Conservation (phyloP, 2,329 filamentous ascomycete genomes). For the Pseudophaeomoniella oleicola region DNA sequence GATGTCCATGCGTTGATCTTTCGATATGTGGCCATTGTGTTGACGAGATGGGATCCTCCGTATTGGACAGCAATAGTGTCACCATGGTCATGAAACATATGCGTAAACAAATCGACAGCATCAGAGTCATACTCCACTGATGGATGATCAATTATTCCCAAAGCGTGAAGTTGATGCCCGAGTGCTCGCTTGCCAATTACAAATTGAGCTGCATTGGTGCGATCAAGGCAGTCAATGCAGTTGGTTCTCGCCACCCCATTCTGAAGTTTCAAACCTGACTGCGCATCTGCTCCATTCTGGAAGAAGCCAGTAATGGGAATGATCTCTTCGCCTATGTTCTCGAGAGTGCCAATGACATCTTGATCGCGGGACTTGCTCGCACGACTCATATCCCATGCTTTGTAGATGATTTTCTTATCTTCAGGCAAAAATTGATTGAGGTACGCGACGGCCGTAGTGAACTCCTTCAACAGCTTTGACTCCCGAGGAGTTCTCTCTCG, state of each 20-base stretch:
- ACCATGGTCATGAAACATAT: slow-evolving; percentile 97
- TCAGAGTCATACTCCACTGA: slow-evolving; percentile 87
- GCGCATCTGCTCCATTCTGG: slow-evolving; percentile 67
- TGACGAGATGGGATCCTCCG: slow-evolving; percentile 90
- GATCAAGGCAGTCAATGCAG: slow-evolving; percentile 93
- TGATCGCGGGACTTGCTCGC: slow-evolving; percentile 84
- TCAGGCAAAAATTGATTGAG: slow-evolving; percentile 84
- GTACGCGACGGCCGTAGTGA: slow-evolving; percentile 74
- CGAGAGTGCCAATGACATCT: slow-evolving; percentile 85
- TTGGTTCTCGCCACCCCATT: slow-evolving; percentile 92
- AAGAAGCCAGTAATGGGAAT: slow-evolving; percentile 83
- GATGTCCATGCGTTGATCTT: slow-evolving; percentile 99
- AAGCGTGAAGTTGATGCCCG: slow-evolving; percentile 78
- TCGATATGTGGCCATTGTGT: slow-evolving; percentile 97
- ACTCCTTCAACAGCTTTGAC: slow-evolving; percentile 78
- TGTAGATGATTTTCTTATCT: slow-evolving; percentile 77
- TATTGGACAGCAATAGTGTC: slow-evolving; percentile 98
- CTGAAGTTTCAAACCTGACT: slow-evolving; percentile 55
- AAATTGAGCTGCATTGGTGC: slow-evolving; percentile 95
- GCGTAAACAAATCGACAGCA: slow-evolving; percentile 87
- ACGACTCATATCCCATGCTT: slow-evolving; percentile 96
- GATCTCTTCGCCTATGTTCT: slow-evolving; percentile 78
- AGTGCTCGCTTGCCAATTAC: slow-evolving; percentile 91
- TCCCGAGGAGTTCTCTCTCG: slow-evolving; percentile 80
- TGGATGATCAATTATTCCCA: slow-evolving; percentile 70